These are phyloP conservation scores for Skeletonema costatum DNA, from an alignment of 108 stramenopile genomes.

Conservation along the genomic window DNA sequence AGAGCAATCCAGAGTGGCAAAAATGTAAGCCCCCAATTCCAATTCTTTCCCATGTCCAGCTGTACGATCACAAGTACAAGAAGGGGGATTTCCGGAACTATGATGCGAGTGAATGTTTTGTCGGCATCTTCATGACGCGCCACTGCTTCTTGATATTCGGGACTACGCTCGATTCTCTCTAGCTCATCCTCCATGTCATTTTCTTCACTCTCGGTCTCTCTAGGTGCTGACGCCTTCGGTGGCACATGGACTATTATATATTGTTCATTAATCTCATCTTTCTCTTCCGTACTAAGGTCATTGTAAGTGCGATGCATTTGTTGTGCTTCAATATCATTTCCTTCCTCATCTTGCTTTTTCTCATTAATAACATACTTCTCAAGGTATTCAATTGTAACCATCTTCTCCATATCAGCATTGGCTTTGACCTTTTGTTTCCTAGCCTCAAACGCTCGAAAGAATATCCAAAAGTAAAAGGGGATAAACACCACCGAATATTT, in stretches of 20 bases:
- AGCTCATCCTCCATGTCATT: slow-evolving; percentile 53
- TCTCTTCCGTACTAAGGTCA: slow-evolving; percentile 68
- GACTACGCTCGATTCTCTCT: slow-evolving; percentile 61
- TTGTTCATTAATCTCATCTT: slow-evolving; percentile 51
- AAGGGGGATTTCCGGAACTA: slow-evolving; percentile 61
- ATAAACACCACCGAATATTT: slow-evolving; percentile 39
- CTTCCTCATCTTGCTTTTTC: slow-evolving; percentile 45
- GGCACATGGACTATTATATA: slow-evolving; percentile 61
- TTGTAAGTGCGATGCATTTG: slow-evolving; percentile 51
- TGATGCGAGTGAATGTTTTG: slow-evolving; percentile 37
- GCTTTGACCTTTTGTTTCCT: slow-evolving; percentile 30
- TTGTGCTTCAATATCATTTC: slow-evolving; percentile 38
- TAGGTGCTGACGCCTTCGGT: slow-evolving; percentile 43
- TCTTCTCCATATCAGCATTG: slow-evolving; percentile 46
- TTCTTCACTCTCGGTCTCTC: slow-evolving; percentile 42
- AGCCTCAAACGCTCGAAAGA: slow-evolving; percentile 42
- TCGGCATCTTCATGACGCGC: slow-evolving; percentile 46
- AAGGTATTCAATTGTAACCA: slow-evolving; percentile 67
- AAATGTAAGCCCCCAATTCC: slow-evolving; percentile 76
- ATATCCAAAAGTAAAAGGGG: slow-evolving; percentile 47
- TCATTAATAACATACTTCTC: slow-evolving; percentile 63
- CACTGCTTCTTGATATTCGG: slow-evolving; percentile 65
- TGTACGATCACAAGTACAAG: slow-evolving; percentile 67
- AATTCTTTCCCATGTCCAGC: slow-evolving; percentile 57
- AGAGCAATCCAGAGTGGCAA: slow-evolving; percentile 71